These are phyloP conservation scores for Rhodomyrtus tomentosa DNA, from an alignment of 345 rosid genomes.

Conservation along the genomic window DNA sequence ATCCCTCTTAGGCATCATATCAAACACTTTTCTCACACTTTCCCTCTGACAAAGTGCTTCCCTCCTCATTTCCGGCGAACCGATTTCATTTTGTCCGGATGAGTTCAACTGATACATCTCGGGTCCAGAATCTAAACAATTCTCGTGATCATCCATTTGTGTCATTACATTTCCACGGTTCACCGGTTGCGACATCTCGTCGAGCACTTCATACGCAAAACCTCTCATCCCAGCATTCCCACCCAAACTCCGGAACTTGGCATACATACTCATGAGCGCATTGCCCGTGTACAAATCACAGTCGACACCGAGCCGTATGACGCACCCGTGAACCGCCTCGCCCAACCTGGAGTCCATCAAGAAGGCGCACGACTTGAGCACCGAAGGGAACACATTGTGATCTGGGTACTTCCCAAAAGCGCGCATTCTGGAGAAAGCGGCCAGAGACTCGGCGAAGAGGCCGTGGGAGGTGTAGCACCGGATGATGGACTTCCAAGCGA, in stretches of 20 bases:
- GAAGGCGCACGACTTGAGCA: conserved; percentile 51
- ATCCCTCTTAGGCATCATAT: conserved; percentile 62
- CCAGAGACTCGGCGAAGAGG: conserved; percentile 27
- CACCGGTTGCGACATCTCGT: conserved; percentile 9
- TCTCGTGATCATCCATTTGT: not conserved
- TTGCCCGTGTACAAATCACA: conserved; percentile 60
- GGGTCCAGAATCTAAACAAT: not conserved
- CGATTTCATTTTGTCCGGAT: not conserved
- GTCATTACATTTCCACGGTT: not conserved
- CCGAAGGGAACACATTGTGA: conserved; percentile 62
- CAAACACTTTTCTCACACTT: conserved; percentile 47
- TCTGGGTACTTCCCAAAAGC: conserved; percentile 48
- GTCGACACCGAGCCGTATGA: conserved; percentile 50
- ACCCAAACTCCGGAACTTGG: conserved; percentile 27
- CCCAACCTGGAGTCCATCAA: conserved; percentile 48
- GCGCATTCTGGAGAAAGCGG: conserved; percentile 42
- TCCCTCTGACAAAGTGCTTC: conserved; percentile 9
- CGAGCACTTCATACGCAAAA: conserved; percentile 13
- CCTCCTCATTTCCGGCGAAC: not conserved
- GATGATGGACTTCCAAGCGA: conserved; percentile 71
- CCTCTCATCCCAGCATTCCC: not conserved
- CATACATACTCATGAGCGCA: conserved; percentile 87
- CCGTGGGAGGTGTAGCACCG: conserved; percentile 46
- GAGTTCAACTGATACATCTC: not conserved
- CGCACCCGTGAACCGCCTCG: conserved; percentile 65